Evolutionary conservation across 768 basidiomycete species (phyloP).

Genomic region (Calocybe cyanea): DNA sequence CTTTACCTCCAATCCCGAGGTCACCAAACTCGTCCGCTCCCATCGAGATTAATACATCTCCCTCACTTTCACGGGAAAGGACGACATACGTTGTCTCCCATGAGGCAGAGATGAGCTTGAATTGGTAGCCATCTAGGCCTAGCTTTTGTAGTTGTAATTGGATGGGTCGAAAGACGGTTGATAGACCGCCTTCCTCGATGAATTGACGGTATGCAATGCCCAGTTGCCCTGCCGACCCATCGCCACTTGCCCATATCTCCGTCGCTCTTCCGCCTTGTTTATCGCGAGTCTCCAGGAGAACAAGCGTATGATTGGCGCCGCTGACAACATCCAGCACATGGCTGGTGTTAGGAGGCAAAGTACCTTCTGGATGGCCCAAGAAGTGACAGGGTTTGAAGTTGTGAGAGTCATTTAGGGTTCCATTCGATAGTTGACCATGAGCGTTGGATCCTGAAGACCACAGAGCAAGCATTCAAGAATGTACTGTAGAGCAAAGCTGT

Average conservation of each 20-base stretch:
- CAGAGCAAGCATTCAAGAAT: constrained; percentile 10
- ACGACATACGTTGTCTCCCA: constrained; percentile 88
- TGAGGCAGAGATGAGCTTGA: constrained; percentile 53
- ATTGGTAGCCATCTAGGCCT: constrained; percentile 37
- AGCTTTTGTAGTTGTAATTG: constrained; percentile 32
- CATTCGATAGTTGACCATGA: constrained; percentile 48
- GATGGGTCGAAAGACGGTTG: constrained; percentile 46
- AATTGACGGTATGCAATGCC: constrained; percentile 37
- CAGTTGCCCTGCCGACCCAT: constrained; percentile 69
- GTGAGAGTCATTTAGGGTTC: constrained; percentile 42
- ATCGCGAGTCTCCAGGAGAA: constrained; percentile 45
- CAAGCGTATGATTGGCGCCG: constrained; percentile 79
- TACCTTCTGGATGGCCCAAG: constrained; percentile 20
- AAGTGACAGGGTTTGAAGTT: constrained; percentile 40
- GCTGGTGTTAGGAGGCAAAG: constrained; percentile 26
- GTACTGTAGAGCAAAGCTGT: background rate
- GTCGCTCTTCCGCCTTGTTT: constrained; percentile 11
- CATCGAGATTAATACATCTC: constrained; percentile 68
- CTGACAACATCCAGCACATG: constrained; percentile 51
- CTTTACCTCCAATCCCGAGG: constrained; percentile 51
- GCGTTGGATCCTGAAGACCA: constrained; percentile 39
- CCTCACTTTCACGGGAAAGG: constrained; percentile 35
- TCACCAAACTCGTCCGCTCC: constrained; percentile 86
- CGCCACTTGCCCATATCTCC: constrained; percentile 74
- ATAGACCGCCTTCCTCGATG: constrained; percentile 13